Evolutionary conservation across 208 protist genomes (phyloP), one percentile per base, ranked within the genome.

Genomic region (Trichomonas tenax): DNA sequence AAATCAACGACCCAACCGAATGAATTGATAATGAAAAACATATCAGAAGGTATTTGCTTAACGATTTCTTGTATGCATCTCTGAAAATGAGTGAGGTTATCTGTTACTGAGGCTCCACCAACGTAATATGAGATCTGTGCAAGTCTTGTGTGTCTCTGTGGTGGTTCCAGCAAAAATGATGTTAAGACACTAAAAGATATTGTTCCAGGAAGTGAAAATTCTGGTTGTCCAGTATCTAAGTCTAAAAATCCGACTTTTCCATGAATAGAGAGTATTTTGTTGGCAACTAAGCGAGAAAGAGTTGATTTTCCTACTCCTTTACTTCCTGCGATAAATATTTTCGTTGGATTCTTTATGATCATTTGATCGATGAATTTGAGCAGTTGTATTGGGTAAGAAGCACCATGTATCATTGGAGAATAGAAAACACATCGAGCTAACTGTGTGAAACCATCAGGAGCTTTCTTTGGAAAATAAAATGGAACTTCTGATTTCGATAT

Each of bases 181-280:
- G 58, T 72, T 21, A 93, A 34, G 14, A 38, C n/a, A 38, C 40
- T 51, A 17, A 93, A 51, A 11, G 86, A 51, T 38, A 93, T 51
- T 9, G n/a, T 36, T 93, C 86, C 86, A 17, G 86, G 86, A 51
- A 93, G 40, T 26, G 44, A 93, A 58, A 93, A 38, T 51, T 93
- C 86, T 93, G 86, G 86, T 51, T 93, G 86, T 17, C 86, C 86
- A 31, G 86, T 40, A 93, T 93, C 86, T 23, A 93, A 51, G 15
- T 93, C 86, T 10, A 93, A 38, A 51, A 48, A 93, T 17, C 14
- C 40, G 15, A 93, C 86, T 58, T 51, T 93, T 38, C n/a, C 17
- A 23, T 93, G 40, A 36, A 23, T 0, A 38, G 41, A 48, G 11
- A 93, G 15, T 9, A 93, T 23, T 93, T 40, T 48, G 15, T 93